These are phyloP conservation scores for Wickerhamomyces tratensis DNA, from an alignment of 805 yeast genomes.

Conservation along the genomic window DNA sequence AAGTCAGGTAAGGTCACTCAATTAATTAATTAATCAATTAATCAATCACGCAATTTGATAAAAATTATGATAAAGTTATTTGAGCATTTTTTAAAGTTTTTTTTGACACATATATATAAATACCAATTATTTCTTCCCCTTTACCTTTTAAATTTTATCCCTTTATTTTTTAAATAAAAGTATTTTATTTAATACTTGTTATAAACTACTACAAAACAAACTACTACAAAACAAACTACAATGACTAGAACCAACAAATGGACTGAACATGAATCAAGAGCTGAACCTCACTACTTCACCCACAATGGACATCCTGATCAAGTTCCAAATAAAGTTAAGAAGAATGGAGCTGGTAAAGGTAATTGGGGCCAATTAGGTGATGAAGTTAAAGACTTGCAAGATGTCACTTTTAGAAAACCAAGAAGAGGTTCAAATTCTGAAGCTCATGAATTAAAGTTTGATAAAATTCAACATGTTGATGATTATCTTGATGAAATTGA, in stretches of 20 bases:
- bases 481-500: background rate
- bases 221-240: conserved; percentile 1
- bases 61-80: no score
- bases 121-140: no score
- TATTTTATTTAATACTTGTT: no score
- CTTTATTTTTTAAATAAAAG: no score
- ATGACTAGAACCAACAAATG: conserved; percentile 80
- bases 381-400: conserved; percentile 56
- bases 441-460: conserved; percentile 30
- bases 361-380: conserved; percentile 87
- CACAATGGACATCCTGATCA: conserved; percentile 62
- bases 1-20: no score
- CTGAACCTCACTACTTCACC: conserved; percentile 66
- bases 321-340: conserved; percentile 71
- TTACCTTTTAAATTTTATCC: no score
- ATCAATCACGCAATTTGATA: no score
- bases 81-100: no score
- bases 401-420: conserved; percentile 29
- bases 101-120: no score
- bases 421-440: conserved; percentile 44
- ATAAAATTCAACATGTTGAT: conserved; percentile 16
- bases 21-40: no score
- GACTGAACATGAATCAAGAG: conserved; percentile 50
- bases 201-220: background rate
- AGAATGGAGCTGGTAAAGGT: conserved; percentile 76